Evolutionary conservation across 108 stramenopile species (phyloP), one percentile per base, ranked within the genome.

Genomic region (Skeletonema costatum): DNA sequence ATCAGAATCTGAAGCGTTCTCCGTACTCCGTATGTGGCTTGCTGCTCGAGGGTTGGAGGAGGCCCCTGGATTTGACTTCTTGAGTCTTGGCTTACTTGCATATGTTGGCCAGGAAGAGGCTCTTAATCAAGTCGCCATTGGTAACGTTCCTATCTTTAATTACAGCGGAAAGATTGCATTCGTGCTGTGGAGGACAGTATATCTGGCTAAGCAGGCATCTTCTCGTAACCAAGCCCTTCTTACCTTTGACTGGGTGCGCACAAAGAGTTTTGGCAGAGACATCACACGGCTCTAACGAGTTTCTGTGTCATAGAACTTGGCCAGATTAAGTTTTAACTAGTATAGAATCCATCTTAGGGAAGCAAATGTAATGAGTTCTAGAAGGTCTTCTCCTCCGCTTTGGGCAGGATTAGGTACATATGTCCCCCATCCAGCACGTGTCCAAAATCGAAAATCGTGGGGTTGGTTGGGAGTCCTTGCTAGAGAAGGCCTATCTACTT

Each of bases 191-290:
- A 76, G 93, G 16, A 77, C 82, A 33, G 94, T 91, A 17, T 96
- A 96, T 66, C 87, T 92, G 70, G 78, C 92, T 10, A 93, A 93
- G 69, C 93, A 89, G 48, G 90, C 89, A 36, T 87, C 91, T 12
- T 82, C 80, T 39, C 62, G 85, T 11, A 96, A 96, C 86, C 92
- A 91, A 63, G 77, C 87, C 29, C 85, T 94, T 5, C 89, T 96
- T 39, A 87, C 89, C 11, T 90, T 90, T 78, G 89, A 93, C 66
- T 96, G 94, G 94, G 48, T 90, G 25, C 77, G 91, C 71, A 87
- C 85, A 9, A 84, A 83, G 58, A 17, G 86, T 13, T 94, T 94
- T 64, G 94, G 94, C 0, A 63, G 94, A 44, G 94, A 96, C 75
- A 91, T 93, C 38, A 85, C 89, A 16, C 75, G 87, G 12, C 90